A percentile compares a stretch with the other conserved stretches of the same genome.
These are phyloP conservation scores for Groenewaldozyma sp. DNA, from an alignment of 1,139 yeast genomes.

Conservation along the genomic window DNA sequence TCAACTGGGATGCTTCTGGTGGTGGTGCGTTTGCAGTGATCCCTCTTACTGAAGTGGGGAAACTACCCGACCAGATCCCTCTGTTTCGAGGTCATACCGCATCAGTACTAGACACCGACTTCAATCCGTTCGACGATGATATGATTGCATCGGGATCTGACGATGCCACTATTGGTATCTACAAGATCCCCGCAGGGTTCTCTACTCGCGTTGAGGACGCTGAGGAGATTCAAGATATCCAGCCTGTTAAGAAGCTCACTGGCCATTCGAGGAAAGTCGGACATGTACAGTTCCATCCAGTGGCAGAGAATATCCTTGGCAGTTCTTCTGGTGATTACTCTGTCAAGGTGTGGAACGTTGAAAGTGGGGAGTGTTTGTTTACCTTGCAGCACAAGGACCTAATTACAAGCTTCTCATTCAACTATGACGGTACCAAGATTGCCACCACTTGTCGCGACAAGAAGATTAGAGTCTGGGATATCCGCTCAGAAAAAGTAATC, in stretches of 20 bases:
- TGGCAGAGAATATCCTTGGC: slow-evolving; percentile 77
- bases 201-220: slow-evolving; percentile 53
- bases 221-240: slow-evolving; percentile 50
- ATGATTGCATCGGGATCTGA: slow-evolving; percentile 81
- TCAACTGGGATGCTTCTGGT: slow-evolving; percentile 91
- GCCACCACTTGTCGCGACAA: slow-evolving; percentile 94
- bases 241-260: slow-evolving; percentile 56
- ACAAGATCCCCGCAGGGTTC: slow-evolving; percentile 79
- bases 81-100: slow-evolving; percentile 94
- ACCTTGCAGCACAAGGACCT: slow-evolving; percentile 81
- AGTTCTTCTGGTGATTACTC: slow-evolving; percentile 86
- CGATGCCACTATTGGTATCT: slow-evolving; percentile 78
- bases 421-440: slow-evolving; percentile 74
- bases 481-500: slow-evolving; percentile 60
- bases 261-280: slow-evolving; percentile 96
- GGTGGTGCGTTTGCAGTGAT: slow-evolving; percentile 96
- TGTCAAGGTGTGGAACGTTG: slow-evolving; percentile 84
- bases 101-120: slow-evolving; percentile 88
- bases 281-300: slow-evolving; percentile 84
- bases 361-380: slow-evolving; percentile 57
- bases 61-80: slow-evolving; percentile 88
- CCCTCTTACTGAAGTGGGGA: slow-evolving; percentile 81
- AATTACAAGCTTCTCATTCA: slow-evolving; percentile 84
- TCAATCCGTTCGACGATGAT: slow-evolving; percentile 77
- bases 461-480: slow-evolving; percentile 83